Base-by-base conservation (phyloP, 495 filamentous ascomycete genomes). In the Aspergillus sclerotiicarbonarius region DNA sequence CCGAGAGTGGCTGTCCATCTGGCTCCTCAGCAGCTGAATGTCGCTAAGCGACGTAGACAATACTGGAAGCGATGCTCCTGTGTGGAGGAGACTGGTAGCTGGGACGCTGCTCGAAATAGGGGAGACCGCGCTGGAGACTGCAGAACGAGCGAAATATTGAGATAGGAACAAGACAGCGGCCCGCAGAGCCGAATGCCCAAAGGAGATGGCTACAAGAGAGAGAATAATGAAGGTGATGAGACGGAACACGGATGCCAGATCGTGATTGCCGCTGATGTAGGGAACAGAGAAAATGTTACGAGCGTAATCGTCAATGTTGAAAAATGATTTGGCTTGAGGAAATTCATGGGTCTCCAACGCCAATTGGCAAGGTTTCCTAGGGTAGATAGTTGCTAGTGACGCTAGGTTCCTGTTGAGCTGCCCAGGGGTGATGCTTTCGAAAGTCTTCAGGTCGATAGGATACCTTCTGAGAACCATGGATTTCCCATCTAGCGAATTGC, bases 361-460 rank as follows among this genome's bases (percentile, higher is more conserved):
- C 25, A 62, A 63, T 20, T 68, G 77, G 19, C 62, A 58, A 13
- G 54, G 25, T 43, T 74, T 71, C 51, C 63, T 68, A 8, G 72
- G 68, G 51, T 74, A 70, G 37, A 83, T 63, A 8, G 77, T 80
- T 25, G 84, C 85, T 50, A 92, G 71, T 41, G 82, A 87, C 51
- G 87, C 87, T 49, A 92, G 67, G 62, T 90, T 90, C 54, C 86
- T 76, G 65, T 91, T 91, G 66, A 92, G 81, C 63, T 92, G 89
- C 30, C 83, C 71, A 20, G 87, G 81, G 56, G 89, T 84, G 62
- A 92, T 87, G 47, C 84, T 86, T 60, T 85, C 74, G 57, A 92
- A 91, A 0, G 86, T 89, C 50, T 78, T 73, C n/a, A 90, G 64
- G 62, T 92, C 89, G 62, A 91, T 85, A 13, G 89, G 89, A 19